Conservation (phyloP, 106 monocot genomes). For the Dioscorea alata region DNA sequence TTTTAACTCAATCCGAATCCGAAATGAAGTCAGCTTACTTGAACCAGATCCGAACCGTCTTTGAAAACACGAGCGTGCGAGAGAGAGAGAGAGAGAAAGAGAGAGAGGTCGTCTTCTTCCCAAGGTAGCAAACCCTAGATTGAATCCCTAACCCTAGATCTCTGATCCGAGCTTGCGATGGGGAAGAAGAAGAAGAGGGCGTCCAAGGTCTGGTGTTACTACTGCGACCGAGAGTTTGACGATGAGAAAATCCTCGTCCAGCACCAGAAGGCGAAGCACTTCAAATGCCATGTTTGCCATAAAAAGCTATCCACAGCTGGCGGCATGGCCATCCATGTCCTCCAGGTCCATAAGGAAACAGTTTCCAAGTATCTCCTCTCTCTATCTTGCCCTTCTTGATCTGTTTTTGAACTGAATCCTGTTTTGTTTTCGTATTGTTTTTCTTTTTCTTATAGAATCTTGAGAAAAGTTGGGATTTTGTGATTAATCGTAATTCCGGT, state of each 20-base stretch:
- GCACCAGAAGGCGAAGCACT: conserved; percentile 99
- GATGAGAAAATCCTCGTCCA: conserved; percentile 99
- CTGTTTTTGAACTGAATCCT: not conserved
- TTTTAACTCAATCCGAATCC: no score
- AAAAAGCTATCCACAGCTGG: conserved; percentile 98
- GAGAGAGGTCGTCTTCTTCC: no score
- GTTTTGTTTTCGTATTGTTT: not conserved
- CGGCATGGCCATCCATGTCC: conserved; percentile 97
- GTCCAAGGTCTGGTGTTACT: conserved; percentile 93
- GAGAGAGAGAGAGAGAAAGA: no score
- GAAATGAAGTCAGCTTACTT: no score
- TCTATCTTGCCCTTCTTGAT: not conserved
- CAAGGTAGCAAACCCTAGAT: not conserved
- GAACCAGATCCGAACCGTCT: no score
- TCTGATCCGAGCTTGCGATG: conserved; percentile 18
- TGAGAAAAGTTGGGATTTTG: no score
- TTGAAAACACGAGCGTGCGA: no score
- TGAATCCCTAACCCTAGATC: not conserved
- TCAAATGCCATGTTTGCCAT: conserved; percentile 97
- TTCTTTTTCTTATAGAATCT: not conserved
- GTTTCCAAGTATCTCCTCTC: conserved; percentile 67
- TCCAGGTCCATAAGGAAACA: conserved; percentile 94
- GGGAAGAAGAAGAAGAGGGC: conserved; percentile 96
- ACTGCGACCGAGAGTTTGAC: conserved; percentile 98
- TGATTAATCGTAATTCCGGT: no score